Evolutionary conservation across 202 grass and related monocot genomes (phyloP), one percentile per base, ranked within the genome.

Genomic region (Bolboschoenoplectus hybrid): DNA sequence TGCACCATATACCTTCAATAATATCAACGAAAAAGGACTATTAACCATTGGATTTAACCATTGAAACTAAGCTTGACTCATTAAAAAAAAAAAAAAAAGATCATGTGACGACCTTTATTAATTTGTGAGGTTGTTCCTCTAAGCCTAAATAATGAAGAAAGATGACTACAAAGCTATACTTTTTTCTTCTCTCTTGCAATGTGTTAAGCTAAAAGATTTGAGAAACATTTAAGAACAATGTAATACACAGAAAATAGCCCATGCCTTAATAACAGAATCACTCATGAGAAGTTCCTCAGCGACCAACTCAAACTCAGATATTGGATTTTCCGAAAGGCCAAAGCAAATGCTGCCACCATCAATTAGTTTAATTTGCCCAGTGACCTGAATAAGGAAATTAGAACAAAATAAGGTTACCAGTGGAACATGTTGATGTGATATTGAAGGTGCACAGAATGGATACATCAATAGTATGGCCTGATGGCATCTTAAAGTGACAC

Each of bases 201-300:
- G 47, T 17, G 13, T 72, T 46, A 45, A 47, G 6, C 1, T 46
- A 47, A 72, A 72, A 72, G 16, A 76, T 14, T 32, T 36, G 32
- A 55, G 26, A 10, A 53, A 10, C 72, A 16, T 16, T 26, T 55
- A 20, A 36, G 49, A 76, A 55, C 11, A 76, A 53, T 35, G 12
- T 9, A 53, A 76, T 71, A 71, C 36, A 76, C 26, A 76, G 26
- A 76, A 6, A 67, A 16, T 55, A 55, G 57, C 34, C 46, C 85
- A 81, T 89, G 89, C 97, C 97, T 94, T 98, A 86, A 98, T 98
- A 87, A 98, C 89, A 82, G 97, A 92, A 85, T 98, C 97, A 69
- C 97, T 98, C 90, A 98, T 94, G 61, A 98, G 87, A 94, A 98
- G 97, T 82, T 98, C 97, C 86, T 98, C 97, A 49, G 97, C 97